A percentile compares a stretch with the other conserved stretches of the same genome.
These are phyloP conservation scores for Neoascochyta sp. DNA, from an alignment of 2,329 filamentous ascomycete genomes.

Conservation along the genomic window DNA sequence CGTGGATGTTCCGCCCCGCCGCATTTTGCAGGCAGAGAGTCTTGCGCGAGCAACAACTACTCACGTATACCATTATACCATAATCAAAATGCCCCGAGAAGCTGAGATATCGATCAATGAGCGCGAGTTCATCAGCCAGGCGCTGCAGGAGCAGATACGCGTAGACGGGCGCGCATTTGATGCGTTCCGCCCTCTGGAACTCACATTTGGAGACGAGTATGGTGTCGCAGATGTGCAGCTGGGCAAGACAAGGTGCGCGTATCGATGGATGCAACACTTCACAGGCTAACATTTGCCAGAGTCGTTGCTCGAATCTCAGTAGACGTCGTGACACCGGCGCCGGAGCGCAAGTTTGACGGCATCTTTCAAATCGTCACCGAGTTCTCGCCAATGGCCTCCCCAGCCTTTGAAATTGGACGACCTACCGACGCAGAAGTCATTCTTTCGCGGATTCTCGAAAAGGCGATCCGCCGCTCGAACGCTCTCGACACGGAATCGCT, in stretches of 20 bases:
- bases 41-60: conserved; percentile 3
- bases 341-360: conserved; percentile 91
- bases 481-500: conserved; percentile 94
- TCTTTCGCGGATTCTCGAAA: conserved; percentile 84
- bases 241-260: conserved; percentile 77
- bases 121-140: conserved; percentile 78
- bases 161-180: conserved; percentile 81
- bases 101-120: conserved; percentile 85
- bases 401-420: conserved; percentile 81
- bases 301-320: conserved; percentile 81
- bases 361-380: conserved; percentile 91
- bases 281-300: conserved; percentile 46
- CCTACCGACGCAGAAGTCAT: conserved; percentile 81
- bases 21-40: conserved; percentile 23
- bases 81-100: conserved; percentile 85
- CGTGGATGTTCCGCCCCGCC: conserved; percentile 20
- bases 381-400: conserved; percentile 86
- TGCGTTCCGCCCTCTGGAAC: conserved; percentile 70
- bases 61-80: too few species aligned
- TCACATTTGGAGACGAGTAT: conserved; percentile 86
- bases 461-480: conserved; percentile 85
- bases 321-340: conserved; percentile 78
- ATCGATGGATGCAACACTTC: background rate
- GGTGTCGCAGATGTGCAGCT: conserved; percentile 82
- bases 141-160: conserved; percentile 74